Conservation (phyloP, 83 land plant genomes). For the Diphasiastrum complanatum region DNA sequence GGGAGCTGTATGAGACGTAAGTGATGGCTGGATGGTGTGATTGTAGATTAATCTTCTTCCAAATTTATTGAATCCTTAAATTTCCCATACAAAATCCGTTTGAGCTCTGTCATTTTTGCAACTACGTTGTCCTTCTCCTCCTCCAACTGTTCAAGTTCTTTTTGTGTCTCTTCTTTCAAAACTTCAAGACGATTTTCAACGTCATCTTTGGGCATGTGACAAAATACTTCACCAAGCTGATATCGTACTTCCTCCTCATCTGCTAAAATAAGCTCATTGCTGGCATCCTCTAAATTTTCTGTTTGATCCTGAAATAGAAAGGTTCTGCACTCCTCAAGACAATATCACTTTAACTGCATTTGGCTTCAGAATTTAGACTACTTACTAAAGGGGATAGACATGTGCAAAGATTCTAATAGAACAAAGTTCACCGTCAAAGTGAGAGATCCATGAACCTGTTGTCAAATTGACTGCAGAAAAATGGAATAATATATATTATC, state of each 20-base stretch:
- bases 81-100: slow-evolving; percentile 76
- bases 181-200: slow-evolving; percentile 62
- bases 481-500: no score
- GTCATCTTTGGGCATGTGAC: slow-evolving; percentile 77
- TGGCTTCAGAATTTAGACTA: no score
- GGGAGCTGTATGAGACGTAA: no score
- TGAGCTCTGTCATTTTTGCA: slow-evolving; percentile 74
- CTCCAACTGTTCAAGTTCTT: slow-evolving; percentile 62
- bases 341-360: no score
- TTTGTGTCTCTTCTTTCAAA: slow-evolving; percentile 60
- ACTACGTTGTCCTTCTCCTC: slow-evolving; percentile 74
- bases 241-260: slow-evolving; percentile 87
- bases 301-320: slow-evolving; percentile 54
- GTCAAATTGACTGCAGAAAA: no score
- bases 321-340: no score
- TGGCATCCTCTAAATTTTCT: slow-evolving; percentile 90
- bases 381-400: no score
- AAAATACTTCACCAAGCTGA: slow-evolving; percentile 89
- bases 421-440: no score
- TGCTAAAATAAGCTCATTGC: slow-evolving; percentile 79
- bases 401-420: no score
- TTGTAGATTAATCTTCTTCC: slow-evolving; percentile 79
- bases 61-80: slow-evolving; percentile 93
- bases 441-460: no score
- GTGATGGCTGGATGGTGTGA: no score